Evolutionary conservation across 441 rosid genomes (phyloP), one percentile per base, ranked within the genome.

Genomic region (Corymbia citriodora): DNA sequence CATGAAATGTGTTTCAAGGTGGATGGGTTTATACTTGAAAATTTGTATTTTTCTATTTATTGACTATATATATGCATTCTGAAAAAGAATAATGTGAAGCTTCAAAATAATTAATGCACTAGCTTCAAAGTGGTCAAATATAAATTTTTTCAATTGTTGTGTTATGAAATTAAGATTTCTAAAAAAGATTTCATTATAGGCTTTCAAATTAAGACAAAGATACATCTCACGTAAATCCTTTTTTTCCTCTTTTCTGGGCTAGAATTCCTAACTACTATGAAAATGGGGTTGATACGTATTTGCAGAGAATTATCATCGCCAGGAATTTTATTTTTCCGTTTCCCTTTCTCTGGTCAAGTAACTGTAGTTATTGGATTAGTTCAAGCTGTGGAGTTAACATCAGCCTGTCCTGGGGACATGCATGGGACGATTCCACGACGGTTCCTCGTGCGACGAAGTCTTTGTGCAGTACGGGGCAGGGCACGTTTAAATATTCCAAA

Each of bases 201-300:
- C 31, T 61, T 11, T 61, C 27, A 27, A 61, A 61, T 61, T 61
- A 27, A 27, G 31, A 27, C 45, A 27, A 61, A 61, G 16, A 61
- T 27, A 61, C 15, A 3, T 27, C 4, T 1, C 10, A 65, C 4
- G 36, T 1, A 0, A 10, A 65, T 13, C 29, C 29, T 2, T 27
- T 5, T 29, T 61, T 63, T 14, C 7, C 9, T 2, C 7, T 65
- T 65, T 65, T n/a, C 36, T 6, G 2, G 27, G 27, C 27, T 55
- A 9, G 61, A 55, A 55, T 9, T 55, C 21, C 27, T 10, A 55
- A 21, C 27, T 21, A 55, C 21, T 9, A 55, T 55, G 27, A 40
- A 55, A 18, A 3, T 40, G 61, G 9, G 61, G 27, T 57, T 57
- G 8, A 21, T 19, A 3, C 10, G 8, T 12, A 36, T 61, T 61